These are phyloP conservation scores for Populus alba DNA, from an alignment of 345 rosid species.

Conservation along the genomic window DNA sequence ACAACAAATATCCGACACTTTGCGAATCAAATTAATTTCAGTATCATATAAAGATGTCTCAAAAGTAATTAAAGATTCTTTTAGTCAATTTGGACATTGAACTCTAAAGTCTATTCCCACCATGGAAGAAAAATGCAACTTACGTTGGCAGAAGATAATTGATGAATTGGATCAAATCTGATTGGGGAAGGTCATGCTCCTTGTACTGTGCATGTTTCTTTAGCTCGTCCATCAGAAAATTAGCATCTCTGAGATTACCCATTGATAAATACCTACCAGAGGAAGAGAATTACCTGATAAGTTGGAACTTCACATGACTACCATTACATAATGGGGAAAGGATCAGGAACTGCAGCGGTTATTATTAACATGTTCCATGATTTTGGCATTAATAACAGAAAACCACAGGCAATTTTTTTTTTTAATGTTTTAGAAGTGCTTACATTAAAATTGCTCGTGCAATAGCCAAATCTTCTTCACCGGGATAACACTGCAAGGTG, in stretches of 20 bases:
- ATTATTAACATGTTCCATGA: background rate
- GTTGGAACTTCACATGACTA: background rate
- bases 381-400: background rate
- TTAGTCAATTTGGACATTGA: background rate
- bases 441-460: conserved; percentile 79
- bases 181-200: conserved; percentile 50
- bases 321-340: background rate
- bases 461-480: conserved; percentile 94
- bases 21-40: background rate
- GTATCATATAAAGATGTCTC: background rate
- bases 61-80: background rate
- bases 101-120: background rate
- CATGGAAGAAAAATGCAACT: conserved; percentile 15
- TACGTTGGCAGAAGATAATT: conserved; percentile 70
- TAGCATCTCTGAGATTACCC: conserved; percentile 88
- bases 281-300: conserved; percentile 11
- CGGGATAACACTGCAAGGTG: conserved; percentile 90
- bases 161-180: conserved; percentile 64
- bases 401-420: background rate
- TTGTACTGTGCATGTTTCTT: conserved; percentile 60
- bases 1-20: background rate
- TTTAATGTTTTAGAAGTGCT: conserved; percentile 21
- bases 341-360: conserved; percentile 4
- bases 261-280: conserved; percentile 64
- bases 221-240: conserved; percentile 66